Evolutionary conservation across 2,329 filamentous ascomycete genomes (phyloP).

Genomic region (Calonectria pseudoturangicola): DNA sequence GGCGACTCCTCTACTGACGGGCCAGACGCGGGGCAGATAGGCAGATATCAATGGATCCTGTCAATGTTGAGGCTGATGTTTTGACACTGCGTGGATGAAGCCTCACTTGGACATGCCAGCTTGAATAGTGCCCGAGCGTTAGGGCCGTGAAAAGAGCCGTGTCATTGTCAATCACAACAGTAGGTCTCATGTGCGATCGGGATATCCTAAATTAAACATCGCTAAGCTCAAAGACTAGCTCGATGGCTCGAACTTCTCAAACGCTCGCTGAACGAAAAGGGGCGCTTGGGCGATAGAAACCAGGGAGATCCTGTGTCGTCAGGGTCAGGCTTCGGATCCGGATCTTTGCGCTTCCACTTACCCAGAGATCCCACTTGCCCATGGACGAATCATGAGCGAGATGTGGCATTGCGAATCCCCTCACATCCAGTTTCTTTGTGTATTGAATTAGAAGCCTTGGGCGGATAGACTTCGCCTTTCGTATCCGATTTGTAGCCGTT

Average conservation of each 20-base stretch:
- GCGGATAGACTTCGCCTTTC: background rate
- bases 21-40: slow-evolving; percentile 37
- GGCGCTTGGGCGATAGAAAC: slow-evolving; percentile 27
- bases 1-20: slow-evolving; percentile 40
- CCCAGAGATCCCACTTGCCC: slow-evolving; percentile 10
- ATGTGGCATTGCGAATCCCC: slow-evolving; percentile 25
- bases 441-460: slow-evolving; percentile 8
- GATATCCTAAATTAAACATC: slow-evolving; percentile 16
- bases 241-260: slow-evolving; percentile 27
- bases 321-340: slow-evolving; percentile 1
- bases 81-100: slow-evolving; percentile 31
- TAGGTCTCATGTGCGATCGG: slow-evolving; percentile 12
- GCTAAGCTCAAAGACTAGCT: slow-evolving; percentile 16
- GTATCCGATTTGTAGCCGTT: background rate
- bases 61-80: slow-evolving; percentile 31
- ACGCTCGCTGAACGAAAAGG: slow-evolving; percentile 33
- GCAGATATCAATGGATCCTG: slow-evolving; percentile 31
- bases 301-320: slow-evolving; percentile 12
- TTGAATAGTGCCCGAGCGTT: slow-evolving; percentile 34
- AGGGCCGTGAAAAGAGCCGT: slow-evolving; percentile 36
- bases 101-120: slow-evolving; percentile 26
- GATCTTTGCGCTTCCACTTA: slow-evolving; percentile 16
- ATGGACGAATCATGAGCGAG: slow-evolving; percentile 1
- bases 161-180: slow-evolving; percentile 21
- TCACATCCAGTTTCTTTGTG: slow-evolving; percentile 20